Evolutionary conservation across 2,329 filamentous ascomycete genomes (phyloP).

Genomic region (Aureobasidium vineae): DNA sequence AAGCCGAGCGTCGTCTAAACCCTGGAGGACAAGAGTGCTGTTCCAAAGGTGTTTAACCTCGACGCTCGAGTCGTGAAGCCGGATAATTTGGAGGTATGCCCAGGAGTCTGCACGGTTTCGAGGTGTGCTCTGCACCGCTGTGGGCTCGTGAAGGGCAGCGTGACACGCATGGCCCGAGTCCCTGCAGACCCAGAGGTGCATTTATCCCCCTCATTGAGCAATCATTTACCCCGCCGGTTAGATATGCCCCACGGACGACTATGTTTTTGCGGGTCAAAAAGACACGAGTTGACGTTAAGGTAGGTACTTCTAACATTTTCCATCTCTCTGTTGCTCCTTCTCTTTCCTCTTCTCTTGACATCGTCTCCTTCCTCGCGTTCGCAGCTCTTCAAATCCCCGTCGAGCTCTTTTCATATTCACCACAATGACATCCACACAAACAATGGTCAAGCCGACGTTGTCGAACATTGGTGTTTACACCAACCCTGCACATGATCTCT

Average conservation of each 20-base stretch:
- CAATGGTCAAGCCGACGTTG: constrained; percentile 51
- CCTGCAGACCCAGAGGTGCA: constrained; percentile 19
- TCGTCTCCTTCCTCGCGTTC: not conserved
- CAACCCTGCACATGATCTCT: constrained; percentile 87
- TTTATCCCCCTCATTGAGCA: constrained; percentile 24
- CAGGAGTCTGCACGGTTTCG: not conserved
- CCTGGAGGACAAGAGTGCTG: not conserved
- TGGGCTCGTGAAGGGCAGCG: not conserved
- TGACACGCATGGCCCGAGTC: constrained; percentile 1
- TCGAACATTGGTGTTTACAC: constrained; percentile 95
- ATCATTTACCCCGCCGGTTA: constrained; percentile 24
- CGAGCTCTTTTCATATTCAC: not conserved
- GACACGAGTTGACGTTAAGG: constrained; percentile 21
- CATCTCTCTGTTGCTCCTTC: constrained; percentile 12
- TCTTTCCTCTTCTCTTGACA: constrained; percentile 16
- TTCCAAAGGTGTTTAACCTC: constrained; percentile 13
- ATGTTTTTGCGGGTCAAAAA: constrained; percentile 26
- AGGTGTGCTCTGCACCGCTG: not conserved
- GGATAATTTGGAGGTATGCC: constrained; percentile 10
- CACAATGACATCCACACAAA: constrained; percentile 26
- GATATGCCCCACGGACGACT: constrained; percentile 17
- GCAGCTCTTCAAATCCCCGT: not conserved
- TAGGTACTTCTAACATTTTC: constrained; percentile 16
- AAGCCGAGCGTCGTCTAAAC: constrained; percentile 18
- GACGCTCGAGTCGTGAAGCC: constrained; percentile 1